Evolutionary conservation across 2,329 filamentous ascomycete genomes (phyloP), one percentile per base, ranked within the genome.

Genomic region (Botrytis tulipae): DNA sequence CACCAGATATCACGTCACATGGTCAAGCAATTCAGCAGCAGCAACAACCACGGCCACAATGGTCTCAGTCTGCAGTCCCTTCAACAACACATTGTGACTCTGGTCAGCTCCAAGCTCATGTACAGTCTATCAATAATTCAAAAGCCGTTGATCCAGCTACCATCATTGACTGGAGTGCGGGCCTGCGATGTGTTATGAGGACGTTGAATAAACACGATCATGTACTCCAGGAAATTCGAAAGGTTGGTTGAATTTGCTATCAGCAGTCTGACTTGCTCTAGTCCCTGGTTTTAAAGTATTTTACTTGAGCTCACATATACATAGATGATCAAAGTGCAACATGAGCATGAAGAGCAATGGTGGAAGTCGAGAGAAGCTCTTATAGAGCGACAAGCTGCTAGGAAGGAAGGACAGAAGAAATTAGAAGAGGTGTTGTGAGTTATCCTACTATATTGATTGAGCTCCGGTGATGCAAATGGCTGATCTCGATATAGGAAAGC

Each of bases 341-440:
- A 89, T 77, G 84, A 86, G 59, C 87, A 92, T 77, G 89, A 92
- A 76, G 85, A 85, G 76, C 85, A 88, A 76, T 92, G 90, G 87
- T 89, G 86, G 82, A 80, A 83, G 40, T 85, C 85, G 2, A 84
- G 88, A 3, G 80, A 86, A 73, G 85, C 83, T 10, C 79, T 90
- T 37, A 78, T 88, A 9, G 81, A 84, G 46, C 87, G 86, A 73
- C 88, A 89, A 73, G 81, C 79, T n/a, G 81, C 83, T 1, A 83
- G 88, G 73, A 83, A 82, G 6, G 86, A 87, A 73, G 87, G 86
- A 69, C 86, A 88, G 75, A 84, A 84, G 76, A 85, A 85, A 75
- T 80, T 89, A 32, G 85, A 89, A 76, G 85, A 85, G 61, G 85
- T 89, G 2, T 78, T 90, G 86, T 88, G 81, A 75, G 86, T 82